phyloP scores from a whole-genome alignment of 192 early-diverging fungal genomes.

The Jimgerdemannia lactiflua region DNA sequence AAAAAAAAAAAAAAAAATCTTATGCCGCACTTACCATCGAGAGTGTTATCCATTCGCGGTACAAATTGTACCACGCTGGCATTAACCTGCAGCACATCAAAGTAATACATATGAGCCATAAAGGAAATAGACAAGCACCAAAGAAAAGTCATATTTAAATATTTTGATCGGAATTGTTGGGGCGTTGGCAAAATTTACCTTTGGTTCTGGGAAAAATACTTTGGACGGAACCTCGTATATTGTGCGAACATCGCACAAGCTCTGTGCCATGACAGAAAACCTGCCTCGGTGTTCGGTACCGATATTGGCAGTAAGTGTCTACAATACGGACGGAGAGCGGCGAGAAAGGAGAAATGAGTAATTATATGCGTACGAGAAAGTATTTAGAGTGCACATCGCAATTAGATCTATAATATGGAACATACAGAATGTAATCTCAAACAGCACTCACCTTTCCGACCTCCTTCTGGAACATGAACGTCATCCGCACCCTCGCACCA shows the following conservation, averaged over 20 bases:
- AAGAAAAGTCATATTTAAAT: background rate
- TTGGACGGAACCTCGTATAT: conserved; percentile 58
- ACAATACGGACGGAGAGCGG: conserved; percentile 1
- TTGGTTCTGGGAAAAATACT: conserved; percentile 75
- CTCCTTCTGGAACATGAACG: conserved; percentile 85
- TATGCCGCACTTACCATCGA: background rate
- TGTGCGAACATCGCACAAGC: conserved; percentile 60
- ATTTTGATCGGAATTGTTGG: background rate
- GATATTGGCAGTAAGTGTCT: conserved; percentile 56
- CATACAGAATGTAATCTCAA: background rate
- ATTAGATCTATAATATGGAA: background rate
- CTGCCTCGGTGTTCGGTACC: conserved; percentile 55
- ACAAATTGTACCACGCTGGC: conserved; percentile 69
- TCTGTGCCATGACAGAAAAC: conserved; percentile 70
- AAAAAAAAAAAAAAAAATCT: background rate
- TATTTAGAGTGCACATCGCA: background rate
- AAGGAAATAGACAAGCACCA: background rate
- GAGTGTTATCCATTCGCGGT: conserved; percentile 28
- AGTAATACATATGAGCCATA: background rate
- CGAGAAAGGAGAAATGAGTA: no score
- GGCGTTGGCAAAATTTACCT: conserved; percentile 17
- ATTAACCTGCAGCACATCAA: conserved; percentile 43
- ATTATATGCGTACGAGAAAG: no score
- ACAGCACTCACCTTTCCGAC: conserved; percentile 54
- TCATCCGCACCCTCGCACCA: conserved; percentile 51